Percentiles rank a stretch among this genome's conserved stretches.
Conservation (phyloP, 352 stramenopile species). For the Pythium guiyangense region DNA sequence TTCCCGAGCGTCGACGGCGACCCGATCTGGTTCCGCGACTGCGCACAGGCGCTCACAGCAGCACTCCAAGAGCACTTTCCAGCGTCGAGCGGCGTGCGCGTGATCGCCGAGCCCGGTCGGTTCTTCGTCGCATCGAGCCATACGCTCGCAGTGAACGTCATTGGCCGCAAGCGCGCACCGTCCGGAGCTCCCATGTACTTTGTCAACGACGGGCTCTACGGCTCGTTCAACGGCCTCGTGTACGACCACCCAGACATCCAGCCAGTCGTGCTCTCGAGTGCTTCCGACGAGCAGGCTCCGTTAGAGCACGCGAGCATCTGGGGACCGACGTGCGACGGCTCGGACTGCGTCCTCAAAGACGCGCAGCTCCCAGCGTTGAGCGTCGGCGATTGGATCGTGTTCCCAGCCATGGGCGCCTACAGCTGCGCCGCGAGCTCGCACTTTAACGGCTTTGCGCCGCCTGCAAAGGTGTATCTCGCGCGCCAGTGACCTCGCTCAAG, state of each 20-base stretch:
- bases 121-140: constrained; percentile 92
- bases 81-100: constrained; percentile 49
- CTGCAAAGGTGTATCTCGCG: constrained; percentile 86
- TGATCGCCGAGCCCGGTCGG: constrained; percentile 94
- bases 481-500: neutral
- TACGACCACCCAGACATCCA: constrained; percentile 93
- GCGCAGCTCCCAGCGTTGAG: constrained; percentile 87
- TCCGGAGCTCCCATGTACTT: constrained; percentile 87
- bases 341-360: constrained; percentile 92
- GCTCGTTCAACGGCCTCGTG: constrained; percentile 96
- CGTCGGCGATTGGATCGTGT: constrained; percentile 94
- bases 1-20: constrained; percentile 86
- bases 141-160: constrained; percentile 91
- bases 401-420: constrained; percentile 95
- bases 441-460: constrained; percentile 91
- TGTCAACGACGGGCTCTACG: constrained; percentile 96
- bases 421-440: constrained; percentile 86
- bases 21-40: constrained; percentile 77
- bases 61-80: constrained; percentile 76
- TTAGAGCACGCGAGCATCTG: constrained; percentile 68
- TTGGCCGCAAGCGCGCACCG: constrained; percentile 75
- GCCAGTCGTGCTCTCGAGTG: constrained; percentile 61
- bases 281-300: constrained; percentile 20
- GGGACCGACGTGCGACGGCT: constrained; percentile 94
- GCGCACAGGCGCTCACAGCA: constrained; percentile 57